A percentile compares a stretch with the other conserved stretches of the same genome.
These are phyloP conservation scores for Calonectria hawksworthii DNA, from an alignment of 2,329 filamentous ascomycete genomes.

Conservation along the genomic window DNA sequence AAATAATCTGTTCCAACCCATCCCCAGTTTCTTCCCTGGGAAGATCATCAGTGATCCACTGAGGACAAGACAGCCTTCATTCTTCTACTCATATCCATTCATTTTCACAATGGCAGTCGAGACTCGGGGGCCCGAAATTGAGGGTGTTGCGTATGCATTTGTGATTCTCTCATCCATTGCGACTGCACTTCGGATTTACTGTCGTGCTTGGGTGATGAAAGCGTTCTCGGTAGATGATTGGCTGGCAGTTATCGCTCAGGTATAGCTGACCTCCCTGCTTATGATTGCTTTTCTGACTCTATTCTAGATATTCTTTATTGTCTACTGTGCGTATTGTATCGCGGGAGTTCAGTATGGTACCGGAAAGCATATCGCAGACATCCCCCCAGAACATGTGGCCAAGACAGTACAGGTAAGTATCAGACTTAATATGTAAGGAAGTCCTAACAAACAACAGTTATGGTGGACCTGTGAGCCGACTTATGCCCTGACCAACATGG, in stretches of 20 bases:
- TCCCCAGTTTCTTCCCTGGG: background rate
- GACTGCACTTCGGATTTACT: conserved; percentile 18
- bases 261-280: background rate
- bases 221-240: background rate
- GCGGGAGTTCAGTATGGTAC: background rate
- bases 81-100: background rate
- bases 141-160: background rate
- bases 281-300: background rate
- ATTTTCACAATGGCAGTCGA: background rate
- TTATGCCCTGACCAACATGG: background rate
- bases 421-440: background rate
- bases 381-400: background rate
- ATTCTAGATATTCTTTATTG: background rate
- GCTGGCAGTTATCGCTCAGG: background rate
- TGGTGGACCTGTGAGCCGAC: background rate
- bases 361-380: background rate
- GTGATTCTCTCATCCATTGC: background rate
- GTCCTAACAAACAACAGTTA: background rate
- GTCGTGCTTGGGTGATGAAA: background rate
- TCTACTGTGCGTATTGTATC: background rate
- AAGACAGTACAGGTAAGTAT: background rate
- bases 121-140: background rate
- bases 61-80: background rate
- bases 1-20: background rate
- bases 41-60: background rate